Conservation (phyloP, 164 flowering plant genomes). For the Kalanchoe fedtschenkoi region DNA sequence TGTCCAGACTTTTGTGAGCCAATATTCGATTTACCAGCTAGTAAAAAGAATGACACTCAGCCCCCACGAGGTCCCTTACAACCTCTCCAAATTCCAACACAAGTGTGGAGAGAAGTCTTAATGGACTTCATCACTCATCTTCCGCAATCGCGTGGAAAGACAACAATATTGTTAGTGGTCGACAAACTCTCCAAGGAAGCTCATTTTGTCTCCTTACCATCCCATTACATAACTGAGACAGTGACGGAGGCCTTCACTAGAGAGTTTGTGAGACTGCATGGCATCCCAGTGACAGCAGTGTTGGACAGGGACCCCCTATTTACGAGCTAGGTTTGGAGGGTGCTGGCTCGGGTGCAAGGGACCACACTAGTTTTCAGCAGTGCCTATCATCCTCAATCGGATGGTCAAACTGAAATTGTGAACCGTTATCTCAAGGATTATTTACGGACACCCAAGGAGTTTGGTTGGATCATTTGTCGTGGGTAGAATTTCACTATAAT, state of each 20-base stretch:
- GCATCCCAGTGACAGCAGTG: neutral
- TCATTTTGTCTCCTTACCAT: neutral
- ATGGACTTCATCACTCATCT: constrained; percentile 9
- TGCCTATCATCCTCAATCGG: constrained; percentile 11
- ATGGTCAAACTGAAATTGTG: constrained; percentile 9
- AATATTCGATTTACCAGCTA: neutral
- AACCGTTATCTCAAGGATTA: constrained; percentile 9
- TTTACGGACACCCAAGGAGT: neutral
- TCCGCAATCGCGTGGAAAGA: neutral
- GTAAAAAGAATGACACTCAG: neutral
- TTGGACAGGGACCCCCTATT: constrained; percentile 1
- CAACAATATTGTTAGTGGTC: neutral
- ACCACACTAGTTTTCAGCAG: neutral
- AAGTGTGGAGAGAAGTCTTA: neutral
- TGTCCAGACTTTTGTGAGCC: neutral
- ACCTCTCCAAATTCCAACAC: neutral
- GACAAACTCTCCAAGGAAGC: constrained; percentile 4
- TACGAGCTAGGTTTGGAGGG: constrained; percentile 1
- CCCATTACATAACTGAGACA: neutral
- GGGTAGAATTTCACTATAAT: too few relatives aligned
- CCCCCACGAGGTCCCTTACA: neutral
- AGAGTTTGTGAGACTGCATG: neutral
- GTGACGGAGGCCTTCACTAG: neutral
- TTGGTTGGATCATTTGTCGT: constrained; percentile 5
- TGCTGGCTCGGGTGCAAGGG: neutral